phyloP scores from a whole-genome alignment of 2,329 filamentous ascomycete genomes.

The Botrytis fabae region DNA sequence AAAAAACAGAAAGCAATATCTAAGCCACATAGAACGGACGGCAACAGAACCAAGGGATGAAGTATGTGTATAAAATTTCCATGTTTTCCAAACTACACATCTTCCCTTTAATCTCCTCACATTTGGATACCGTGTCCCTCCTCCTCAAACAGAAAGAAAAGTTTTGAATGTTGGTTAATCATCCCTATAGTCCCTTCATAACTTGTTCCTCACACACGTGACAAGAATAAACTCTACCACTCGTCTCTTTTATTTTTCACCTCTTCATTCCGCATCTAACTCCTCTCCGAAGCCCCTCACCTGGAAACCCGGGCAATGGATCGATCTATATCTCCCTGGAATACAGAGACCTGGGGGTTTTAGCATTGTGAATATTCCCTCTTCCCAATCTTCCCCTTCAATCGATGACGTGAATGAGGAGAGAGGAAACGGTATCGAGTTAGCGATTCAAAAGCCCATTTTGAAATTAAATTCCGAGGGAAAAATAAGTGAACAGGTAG shows the following conservation, averaged over 20 bases:
- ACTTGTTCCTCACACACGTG: background rate
- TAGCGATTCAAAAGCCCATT: background rate
- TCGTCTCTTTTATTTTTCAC: background rate
- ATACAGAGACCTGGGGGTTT: background rate
- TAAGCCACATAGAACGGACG: constrained; percentile 3
- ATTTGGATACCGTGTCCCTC: background rate
- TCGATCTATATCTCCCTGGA: background rate
- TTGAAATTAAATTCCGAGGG: background rate
- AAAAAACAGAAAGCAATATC: background rate
- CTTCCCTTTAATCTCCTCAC: background rate
- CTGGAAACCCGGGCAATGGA: constrained; percentile 5
- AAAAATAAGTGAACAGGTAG: background rate
- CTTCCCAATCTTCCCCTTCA: background rate
- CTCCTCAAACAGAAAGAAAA: background rate
- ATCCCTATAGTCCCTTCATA: background rate
- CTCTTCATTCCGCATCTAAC: background rate
- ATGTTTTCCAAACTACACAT: background rate
- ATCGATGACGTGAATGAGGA: background rate
- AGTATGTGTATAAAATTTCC: background rate
- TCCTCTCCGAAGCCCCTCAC: background rate
- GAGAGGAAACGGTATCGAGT: background rate
- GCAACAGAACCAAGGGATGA: constrained; percentile 1
- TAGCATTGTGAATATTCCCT: background rate
- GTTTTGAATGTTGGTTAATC: background rate
- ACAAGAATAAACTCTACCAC: background rate